These are phyloP conservation scores for Ramaria rubella DNA, from an alignment of 768 basidiomycete species.

Conservation along the genomic window DNA sequence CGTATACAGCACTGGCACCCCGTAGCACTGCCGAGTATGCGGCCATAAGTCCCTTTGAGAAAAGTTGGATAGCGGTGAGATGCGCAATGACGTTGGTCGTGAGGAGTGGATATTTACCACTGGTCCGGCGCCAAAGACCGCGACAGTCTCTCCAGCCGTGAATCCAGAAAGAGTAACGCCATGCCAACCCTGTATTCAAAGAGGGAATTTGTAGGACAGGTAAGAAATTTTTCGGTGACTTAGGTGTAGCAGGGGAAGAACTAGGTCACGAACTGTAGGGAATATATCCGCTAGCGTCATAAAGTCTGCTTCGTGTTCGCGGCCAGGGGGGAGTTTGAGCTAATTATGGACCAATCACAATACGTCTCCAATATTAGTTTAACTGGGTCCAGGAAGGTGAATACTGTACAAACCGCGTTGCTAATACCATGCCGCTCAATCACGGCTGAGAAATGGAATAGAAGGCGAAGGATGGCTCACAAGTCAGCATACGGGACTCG, in stretches of 20 bases:
- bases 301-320: slow-evolving; percentile 50
- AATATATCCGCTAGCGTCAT: slow-evolving; percentile 49
- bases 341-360: neutral
- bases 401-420: slow-evolving; percentile 3
- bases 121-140: slow-evolving; percentile 43
- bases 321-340: slow-evolving; percentile 44
- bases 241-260: neutral
- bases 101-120: slow-evolving; percentile 8
- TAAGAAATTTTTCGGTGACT: neutral
- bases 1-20: slow-evolving; percentile 44
- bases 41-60: slow-evolving; percentile 43
- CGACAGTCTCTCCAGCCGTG: slow-evolving; percentile 46
- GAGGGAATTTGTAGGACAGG: neutral
- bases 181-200: slow-evolving; percentile 7
- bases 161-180: slow-evolving; percentile 31
- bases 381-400: neutral
- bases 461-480: slow-evolving; percentile 28
- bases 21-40: slow-evolving; percentile 48
- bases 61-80: slow-evolving; percentile 28
- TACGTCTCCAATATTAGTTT: neutral
- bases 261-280: slow-evolving; percentile 41
- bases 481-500: slow-evolving; percentile 53
- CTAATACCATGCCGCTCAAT: neutral
- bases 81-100: neutral
- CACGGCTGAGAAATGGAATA: neutral